Conservation (phyloP, 1,284 basidiomycete species). For the Puccinia polysora region DNA sequence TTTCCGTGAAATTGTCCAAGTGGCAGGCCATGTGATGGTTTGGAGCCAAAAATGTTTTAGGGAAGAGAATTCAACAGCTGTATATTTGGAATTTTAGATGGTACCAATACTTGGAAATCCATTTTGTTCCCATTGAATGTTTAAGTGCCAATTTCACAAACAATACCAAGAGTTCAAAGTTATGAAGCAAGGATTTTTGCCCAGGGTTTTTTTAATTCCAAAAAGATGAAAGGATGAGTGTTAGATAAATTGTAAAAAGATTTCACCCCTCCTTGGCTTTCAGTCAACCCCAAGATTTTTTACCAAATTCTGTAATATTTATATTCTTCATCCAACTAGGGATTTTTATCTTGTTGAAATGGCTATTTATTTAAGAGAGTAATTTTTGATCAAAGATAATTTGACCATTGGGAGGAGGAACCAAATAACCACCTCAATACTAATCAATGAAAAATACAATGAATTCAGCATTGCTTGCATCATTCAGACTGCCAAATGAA, state of each 20-base stretch:
- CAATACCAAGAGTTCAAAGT: not conserved
- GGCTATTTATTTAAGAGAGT: not conserved
- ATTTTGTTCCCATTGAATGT: not conserved
- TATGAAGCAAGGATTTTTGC: not conserved
- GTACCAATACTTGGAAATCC: not conserved
- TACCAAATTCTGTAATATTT: constrained; percentile 25
- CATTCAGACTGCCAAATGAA: not conserved
- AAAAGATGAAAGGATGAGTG: constrained; percentile 8
- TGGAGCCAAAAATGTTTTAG: not conserved
- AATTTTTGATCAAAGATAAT: not conserved
- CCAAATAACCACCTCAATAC: constrained; percentile 12
- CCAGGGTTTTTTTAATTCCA: too few species aligned
- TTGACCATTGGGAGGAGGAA: not conserved
- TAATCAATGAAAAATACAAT: too few species aligned
- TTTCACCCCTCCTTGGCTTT: constrained; percentile 45
- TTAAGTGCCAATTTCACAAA: too few species aligned
- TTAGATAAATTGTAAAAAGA: constrained; percentile 12
- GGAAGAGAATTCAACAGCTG: constrained; percentile 17
- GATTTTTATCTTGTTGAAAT: not conserved
- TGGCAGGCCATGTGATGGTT: constrained; percentile 40
- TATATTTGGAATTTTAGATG: not conserved
- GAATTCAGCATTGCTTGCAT: constrained; percentile 5
- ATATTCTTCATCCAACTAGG: constrained; percentile 22
- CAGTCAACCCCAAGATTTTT: constrained; percentile 32
- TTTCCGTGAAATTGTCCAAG: constrained; percentile 17